Base-by-base conservation (phyloP, 371 early-diverging fungal genomes). In the Synchytrium microbalum region DNA sequence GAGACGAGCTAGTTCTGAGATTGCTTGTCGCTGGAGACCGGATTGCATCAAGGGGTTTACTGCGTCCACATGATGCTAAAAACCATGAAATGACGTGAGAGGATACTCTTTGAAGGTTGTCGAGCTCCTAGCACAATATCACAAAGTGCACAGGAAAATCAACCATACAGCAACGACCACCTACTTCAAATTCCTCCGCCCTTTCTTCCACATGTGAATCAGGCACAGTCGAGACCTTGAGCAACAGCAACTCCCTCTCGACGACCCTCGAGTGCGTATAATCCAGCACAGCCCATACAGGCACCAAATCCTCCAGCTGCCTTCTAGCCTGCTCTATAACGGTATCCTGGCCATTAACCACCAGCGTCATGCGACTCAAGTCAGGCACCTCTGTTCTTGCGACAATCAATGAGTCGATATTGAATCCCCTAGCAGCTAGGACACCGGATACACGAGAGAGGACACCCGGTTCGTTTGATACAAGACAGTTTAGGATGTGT, bases 211-310 rank as follows among this genome's bases (percentile, higher is more conserved):
- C 73, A 69, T 84, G 81, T 60, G 84, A 85, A 16, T 87, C 86
- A 29, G 92, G 91, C 24, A 92, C 74, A 29, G 93, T 87, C 56
- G 91, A 92, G n/a, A 95, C 90, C 77, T 95, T 95, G 71, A 91
- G 83, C 67, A 97, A 73, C 61, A 92, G 79, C 69, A 95, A 72
- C 75, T 97, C 98, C 64, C 98, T 85, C 74, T 94, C 91, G 26
- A 97, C 86, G 54, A 92, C 78, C 61, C 79, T 83, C 3, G 75
- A 63, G 59, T 74, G 80, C 51, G 92, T 91, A 82, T 94, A 95
- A 72, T 95, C 95, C 67, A 97, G 77, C 31, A 95, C 97, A 24
- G 95, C 97, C 95, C 95, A 97, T 27, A 95, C 91, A 33, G 95
- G 96, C 53, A 95, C 79, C 79, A 95, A 75, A 76, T 97, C 96